Evolutionary conservation across 345 rosid genomes (phyloP), one percentile per base, ranked within the genome.

Genomic region (Excoecaria cochinchinensis): DNA sequence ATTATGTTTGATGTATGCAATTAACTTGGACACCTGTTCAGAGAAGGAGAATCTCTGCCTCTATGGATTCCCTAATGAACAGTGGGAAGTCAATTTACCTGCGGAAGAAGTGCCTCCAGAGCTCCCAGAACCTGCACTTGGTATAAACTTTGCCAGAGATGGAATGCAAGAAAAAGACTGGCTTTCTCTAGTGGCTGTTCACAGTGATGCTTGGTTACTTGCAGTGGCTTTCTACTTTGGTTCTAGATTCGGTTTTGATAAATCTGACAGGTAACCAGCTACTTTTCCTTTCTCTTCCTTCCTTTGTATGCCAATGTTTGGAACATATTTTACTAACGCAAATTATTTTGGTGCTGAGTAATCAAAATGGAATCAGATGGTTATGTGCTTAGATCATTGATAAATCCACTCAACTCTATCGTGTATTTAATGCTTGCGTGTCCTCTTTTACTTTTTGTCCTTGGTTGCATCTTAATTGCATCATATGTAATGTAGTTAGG

Each of bases 121-220:
- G 46, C 78, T 74, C 40, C 82, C 82, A 14, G 82, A 79, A 65
- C 82, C 78, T 74, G 82, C 82, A 13, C 55, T 79, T 15, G 82
- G 82, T 24, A 79, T 79, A 48, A 79, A 79, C 67, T 79, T 79
- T 70, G 82, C 82, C 6, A 79, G 82, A 65, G 82, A 79, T 47
- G 82, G 82, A 31, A 79, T 79, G 82, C 82, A 79, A 74, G 82
- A 79, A 60, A 79, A 74, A 63, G 82, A 79, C 60, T 79, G 82
- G 82, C 71, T 79, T 16, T 70, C 75, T 62, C 69, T 79, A 10
- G 82, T 79, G 62, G 78, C 82, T 60, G 82, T 79, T 52, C 82
- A 79, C 48, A 79, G 82, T 64, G 82, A 79, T 70, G 78, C 78
- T n/a, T 79, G 82, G 82, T 63, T 79, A 66, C 82, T 79, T 64